Conservation (phyloP, 1,284 basidiomycete genomes). For the Sporisorium iseilematis-ciliati region DNA sequence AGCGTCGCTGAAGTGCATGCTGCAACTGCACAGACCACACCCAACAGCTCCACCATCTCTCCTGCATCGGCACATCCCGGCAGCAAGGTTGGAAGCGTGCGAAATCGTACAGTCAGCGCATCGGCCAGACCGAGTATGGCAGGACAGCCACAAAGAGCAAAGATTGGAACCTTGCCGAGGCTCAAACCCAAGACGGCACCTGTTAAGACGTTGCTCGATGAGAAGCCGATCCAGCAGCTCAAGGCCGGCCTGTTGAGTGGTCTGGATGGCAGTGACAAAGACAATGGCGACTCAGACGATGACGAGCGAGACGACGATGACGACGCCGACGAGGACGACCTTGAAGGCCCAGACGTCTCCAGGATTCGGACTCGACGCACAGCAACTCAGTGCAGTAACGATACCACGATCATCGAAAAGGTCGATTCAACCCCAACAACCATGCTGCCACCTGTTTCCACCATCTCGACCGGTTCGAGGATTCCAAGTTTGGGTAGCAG, state of each 20-base stretch:
- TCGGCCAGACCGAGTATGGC: conserved; percentile 6
- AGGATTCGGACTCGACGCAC: conserved; percentile 25
- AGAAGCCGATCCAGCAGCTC: conserved; percentile 9
- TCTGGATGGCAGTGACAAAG: conserved; percentile 1
- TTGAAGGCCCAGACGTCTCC: conserved; percentile 37
- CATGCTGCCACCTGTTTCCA: conserved; percentile 2
- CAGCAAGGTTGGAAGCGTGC: conserved; percentile 6
- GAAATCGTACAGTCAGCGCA: conserved; percentile 16
- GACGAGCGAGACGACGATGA: conserved; percentile 13
- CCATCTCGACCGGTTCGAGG: conserved; percentile 4
- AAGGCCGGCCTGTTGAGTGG: background rate
- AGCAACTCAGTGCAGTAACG: background rate
- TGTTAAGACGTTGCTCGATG: conserved; percentile 32
- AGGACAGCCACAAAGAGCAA: conserved; percentile 14
- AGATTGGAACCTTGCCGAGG: conserved; percentile 40
- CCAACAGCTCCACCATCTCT: conserved; percentile 1
- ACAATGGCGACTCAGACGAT: background rate
- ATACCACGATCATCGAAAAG: background rate
- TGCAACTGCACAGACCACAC: background rate
- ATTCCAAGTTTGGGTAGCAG: conserved; percentile 35
- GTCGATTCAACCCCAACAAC: background rate
- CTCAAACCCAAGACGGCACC: conserved; percentile 15
- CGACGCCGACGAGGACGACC: conserved; percentile 7
- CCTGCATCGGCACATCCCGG: conserved; percentile 6
- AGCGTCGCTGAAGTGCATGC: conserved; percentile 28